These are phyloP conservation scores for Crepidotus sp. DNA, from an alignment of 1,284 basidiomycete genomes.

Conservation along the genomic window DNA sequence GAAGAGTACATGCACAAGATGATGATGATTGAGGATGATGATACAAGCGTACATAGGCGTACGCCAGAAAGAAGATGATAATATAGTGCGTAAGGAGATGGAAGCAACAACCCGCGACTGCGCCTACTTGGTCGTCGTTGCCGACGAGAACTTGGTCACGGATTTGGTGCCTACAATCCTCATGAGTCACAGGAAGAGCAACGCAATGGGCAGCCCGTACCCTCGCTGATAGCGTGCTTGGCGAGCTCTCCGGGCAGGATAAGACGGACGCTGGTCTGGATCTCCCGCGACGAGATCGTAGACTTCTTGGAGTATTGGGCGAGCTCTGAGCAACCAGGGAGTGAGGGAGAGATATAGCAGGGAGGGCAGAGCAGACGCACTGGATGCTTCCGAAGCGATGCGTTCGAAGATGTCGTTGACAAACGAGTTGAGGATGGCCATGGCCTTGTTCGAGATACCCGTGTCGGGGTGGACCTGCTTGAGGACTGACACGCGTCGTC, in stretches of 20 bases:
- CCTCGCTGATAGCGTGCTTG: conserved; percentile 76
- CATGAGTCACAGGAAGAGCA: conserved; percentile 25
- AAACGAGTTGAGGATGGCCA: conserved; percentile 91
- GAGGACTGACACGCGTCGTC: conserved; percentile 45
- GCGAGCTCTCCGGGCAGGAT: conserved; percentile 85
- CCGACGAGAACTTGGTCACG: conserved; percentile 26
- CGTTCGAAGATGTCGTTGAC: conserved; percentile 93
- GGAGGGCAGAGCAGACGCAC: conserved; percentile 31
- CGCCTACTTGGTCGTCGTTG: conserved; percentile 14
- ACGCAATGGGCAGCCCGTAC: conserved; percentile 27
- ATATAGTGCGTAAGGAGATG: conserved; percentile 9
- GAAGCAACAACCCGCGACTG: neutral
- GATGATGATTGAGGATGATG: conserved; percentile 11
- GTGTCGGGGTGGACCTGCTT: conserved; percentile 95
- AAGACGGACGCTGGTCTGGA: conserved; percentile 85
- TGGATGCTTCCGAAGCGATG: conserved; percentile 84
- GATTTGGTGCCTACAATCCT: conserved; percentile 49
- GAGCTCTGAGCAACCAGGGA: conserved; percentile 46
- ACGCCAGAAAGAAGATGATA: conserved; percentile 5
- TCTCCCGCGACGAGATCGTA: conserved; percentile 90
- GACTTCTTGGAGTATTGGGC: conserved; percentile 91
- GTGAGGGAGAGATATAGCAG: neutral
- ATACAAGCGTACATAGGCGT: conserved; percentile 16
- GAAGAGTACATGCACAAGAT: conserved; percentile 8
- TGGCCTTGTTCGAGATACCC: conserved; percentile 96